phyloP scores from a whole-genome alignment of 1,284 basidiomycete genomes.

The Apiotrichum brassicae region DNA sequence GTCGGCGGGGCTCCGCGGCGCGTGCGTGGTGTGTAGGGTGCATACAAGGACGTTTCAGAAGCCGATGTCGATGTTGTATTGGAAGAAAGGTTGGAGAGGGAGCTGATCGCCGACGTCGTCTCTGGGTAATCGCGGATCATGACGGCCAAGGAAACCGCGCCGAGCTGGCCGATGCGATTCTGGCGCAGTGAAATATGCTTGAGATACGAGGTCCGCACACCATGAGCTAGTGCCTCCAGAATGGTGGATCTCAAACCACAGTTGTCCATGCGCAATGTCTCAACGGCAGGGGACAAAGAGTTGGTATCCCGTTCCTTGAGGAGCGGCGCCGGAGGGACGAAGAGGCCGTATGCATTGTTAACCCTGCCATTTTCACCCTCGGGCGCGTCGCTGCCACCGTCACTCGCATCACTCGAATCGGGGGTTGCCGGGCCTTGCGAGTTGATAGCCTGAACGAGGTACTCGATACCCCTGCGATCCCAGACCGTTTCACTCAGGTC shows the following conservation, averaged over 20 bases:
- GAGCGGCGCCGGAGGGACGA: constrained; percentile 37
- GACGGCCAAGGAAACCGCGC: constrained; percentile 82
- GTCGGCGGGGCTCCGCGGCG: constrained; percentile 1
- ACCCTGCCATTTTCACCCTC: constrained; percentile 5
- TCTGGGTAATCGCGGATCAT: constrained; percentile 95
- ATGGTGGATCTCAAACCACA: constrained; percentile 65
- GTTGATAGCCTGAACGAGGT: constrained; percentile 65
- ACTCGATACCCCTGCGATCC: constrained; percentile 77
- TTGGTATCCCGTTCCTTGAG: constrained; percentile 22
- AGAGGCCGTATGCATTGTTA: constrained; percentile 27
- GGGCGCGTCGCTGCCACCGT: constrained; percentile 2
- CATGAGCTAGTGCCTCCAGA: constrained; percentile 70
- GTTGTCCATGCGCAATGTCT: constrained; percentile 76
- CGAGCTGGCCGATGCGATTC: constrained; percentile 72
- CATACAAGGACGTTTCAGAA: background rate
- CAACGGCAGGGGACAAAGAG: constrained; percentile 45
- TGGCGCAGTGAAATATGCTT: constrained; percentile 79
- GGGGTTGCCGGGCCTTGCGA: constrained; percentile 7
- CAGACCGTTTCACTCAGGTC: constrained; percentile 83
- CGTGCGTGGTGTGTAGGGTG: background rate
- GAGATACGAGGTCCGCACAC: constrained; percentile 71
- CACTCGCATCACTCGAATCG: background rate
- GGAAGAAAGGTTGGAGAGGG: constrained; percentile 43
- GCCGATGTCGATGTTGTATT: background rate
- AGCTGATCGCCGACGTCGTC: constrained; percentile 40